Evolutionary conservation across 306 rosid species (phyloP), one percentile per base, ranked within the genome.

Genomic region (Prunus campanulata): DNA sequence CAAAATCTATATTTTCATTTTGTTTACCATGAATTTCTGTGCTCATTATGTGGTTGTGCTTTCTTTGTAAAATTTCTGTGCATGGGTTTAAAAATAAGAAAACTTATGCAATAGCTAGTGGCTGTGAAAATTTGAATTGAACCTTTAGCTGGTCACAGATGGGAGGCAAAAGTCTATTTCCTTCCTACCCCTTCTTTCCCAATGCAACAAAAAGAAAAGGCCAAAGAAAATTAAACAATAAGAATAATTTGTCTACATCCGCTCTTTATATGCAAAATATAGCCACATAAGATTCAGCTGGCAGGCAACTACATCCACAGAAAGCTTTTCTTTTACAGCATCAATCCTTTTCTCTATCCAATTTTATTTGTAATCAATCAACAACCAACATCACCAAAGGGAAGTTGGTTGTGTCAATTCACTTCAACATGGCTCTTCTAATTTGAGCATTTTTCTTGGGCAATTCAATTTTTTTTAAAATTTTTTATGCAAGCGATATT

Each of bases 201-300:
- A 48, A 48, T 48, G 29, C 54, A 71, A 12, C 64, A 19, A 71
- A 70, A 71, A 54, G 64, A 54, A 55, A 35, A 54, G 0, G 64
- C 30, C 75, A 55, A 32, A 30, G 1, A 13, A 32, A 19, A 65
- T 39, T n/a, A 71, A 55, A 54, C 32, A 19, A 35, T 11, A 52
- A 32, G 75, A 52, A 75, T 39, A 66, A 12, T 11, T 55, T 57
- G 51, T 66, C 71, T 35, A 71, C 30, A 76, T 76, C 72, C 54
- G 56, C 13, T 66, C 35, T 47, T 77, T 18, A 16, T 76, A 3
- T 52, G 39, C 18, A 48, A 48, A 52, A 12, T 15, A 11, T 42
- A 27, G 27, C 72, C 8, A 29, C 39, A 39, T 32, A 27, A 29
- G 55, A 44, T 48, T 62, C 29, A 49, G 64, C 3, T 52, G 60